Percentiles rank a stretch among this genome's conserved stretches.
Conservation (phyloP, 2,329 filamentous ascomycete genomes). For the Colletotrichum caudatum region DNA sequence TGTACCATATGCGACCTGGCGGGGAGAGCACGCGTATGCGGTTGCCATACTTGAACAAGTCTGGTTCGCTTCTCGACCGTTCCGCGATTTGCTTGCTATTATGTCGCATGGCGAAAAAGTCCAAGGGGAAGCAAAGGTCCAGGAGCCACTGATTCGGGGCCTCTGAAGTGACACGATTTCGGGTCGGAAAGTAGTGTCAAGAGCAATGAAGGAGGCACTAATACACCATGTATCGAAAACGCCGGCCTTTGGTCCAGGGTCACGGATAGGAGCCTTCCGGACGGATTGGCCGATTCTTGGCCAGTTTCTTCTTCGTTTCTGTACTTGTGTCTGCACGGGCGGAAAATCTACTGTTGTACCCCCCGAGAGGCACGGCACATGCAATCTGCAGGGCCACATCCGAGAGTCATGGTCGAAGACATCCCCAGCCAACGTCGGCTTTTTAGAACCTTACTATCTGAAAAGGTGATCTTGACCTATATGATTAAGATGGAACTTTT, state of each 20-base stretch:
- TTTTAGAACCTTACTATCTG: no score
- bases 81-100: not conserved
- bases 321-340: no score
- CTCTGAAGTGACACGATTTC: not conserved
- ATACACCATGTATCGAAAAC: not conserved
- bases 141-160: not conserved
- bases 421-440: no score
- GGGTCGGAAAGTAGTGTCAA: not conserved
- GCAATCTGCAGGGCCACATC: not conserved
- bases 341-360: no score
- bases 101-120: not conserved
- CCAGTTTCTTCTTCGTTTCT: not conserved
- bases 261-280: not conserved
- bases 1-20: not conserved
- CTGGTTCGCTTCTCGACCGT: no score
- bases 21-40: not conserved
- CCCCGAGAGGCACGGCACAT: not conserved
- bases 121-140: not conserved
- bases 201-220: no score
- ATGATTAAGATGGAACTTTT: no score
- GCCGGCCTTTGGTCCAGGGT: not conserved
- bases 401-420: not conserved
- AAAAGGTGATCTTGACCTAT: no score
- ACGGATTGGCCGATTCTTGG: not conserved
- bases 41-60: no score